These are phyloP conservation scores for Sclerotinia borealis DNA, from an alignment of 2,329 filamentous ascomycete species.

Conservation along the genomic window DNA sequence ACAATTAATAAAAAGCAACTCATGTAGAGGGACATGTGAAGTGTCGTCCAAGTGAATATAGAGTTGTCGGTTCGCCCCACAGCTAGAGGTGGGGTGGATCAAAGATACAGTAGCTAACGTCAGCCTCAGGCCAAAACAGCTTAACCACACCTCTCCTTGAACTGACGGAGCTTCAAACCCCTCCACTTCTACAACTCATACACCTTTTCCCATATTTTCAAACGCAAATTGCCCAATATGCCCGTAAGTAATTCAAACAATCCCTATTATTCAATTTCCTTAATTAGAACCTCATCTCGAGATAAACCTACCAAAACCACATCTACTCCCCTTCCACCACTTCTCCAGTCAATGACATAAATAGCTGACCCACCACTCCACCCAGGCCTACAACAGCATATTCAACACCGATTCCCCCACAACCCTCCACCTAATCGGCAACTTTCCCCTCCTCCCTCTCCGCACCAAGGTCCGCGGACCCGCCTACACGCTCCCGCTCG, in stretches of 20 bases:
- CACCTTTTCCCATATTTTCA: background rate
- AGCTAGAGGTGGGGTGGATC: background rate
- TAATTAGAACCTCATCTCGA: background rate
- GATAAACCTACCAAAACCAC: background rate
- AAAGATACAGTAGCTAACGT: background rate
- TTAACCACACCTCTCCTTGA: slow-evolving; percentile 8
- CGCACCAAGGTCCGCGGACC: slow-evolving; percentile 95
- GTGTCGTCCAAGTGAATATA: background rate
- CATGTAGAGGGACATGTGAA: background rate
- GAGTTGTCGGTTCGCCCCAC: background rate
- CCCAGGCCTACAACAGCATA: slow-evolving; percentile 93
- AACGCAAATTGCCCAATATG: slow-evolving; percentile 4
- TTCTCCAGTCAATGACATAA: background rate
- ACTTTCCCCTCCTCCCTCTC: slow-evolving; percentile 90
- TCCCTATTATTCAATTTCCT: background rate
- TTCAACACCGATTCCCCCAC: slow-evolving; percentile 76
- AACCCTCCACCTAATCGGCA: slow-evolving; percentile 56
- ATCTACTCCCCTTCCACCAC: background rate
- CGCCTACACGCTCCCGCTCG: slow-evolving; percentile 74
- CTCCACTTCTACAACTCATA: background rate
- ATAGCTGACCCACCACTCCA: slow-evolving; percentile 1
- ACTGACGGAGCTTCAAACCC: slow-evolving; percentile 4
- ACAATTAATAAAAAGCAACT: background rate
- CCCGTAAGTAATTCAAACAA: background rate
- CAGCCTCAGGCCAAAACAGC: slow-evolving; percentile 6